A percentile compares a stretch with the other conserved stretches of the same genome.
These are phyloP conservation scores for Phylloporus arenicola DNA, from an alignment of 768 basidiomycete genomes.

Conservation along the genomic window DNA sequence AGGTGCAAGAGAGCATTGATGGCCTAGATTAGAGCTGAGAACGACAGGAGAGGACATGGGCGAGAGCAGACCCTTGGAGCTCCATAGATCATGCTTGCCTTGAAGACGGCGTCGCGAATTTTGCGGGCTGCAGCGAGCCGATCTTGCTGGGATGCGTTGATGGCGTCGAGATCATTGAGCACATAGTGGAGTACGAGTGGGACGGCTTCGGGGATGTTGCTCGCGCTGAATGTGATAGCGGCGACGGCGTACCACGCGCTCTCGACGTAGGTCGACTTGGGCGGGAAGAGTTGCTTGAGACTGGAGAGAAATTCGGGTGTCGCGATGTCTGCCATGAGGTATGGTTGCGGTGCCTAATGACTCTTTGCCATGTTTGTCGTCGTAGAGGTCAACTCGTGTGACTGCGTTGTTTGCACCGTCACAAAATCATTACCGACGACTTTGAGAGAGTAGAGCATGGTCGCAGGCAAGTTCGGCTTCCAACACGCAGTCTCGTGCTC, in stretches of 20 bases:
- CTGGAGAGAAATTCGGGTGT: slow-evolving; percentile 39
- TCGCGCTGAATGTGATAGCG: slow-evolving; percentile 51
- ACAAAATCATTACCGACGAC: neutral
- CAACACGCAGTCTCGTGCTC: slow-evolving; percentile 1
- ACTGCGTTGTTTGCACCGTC: neutral
- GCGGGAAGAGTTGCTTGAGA: slow-evolving; percentile 45
- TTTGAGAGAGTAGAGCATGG: slow-evolving; percentile 15
- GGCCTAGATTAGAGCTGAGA: slow-evolving; percentile 13
- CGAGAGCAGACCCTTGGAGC: slow-evolving; percentile 45
- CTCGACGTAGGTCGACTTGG: slow-evolving; percentile 15
- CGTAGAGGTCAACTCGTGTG: neutral
- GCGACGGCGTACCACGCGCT: slow-evolving; percentile 61
- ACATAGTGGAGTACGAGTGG: slow-evolving; percentile 50
- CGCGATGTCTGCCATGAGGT: slow-evolving; percentile 26
- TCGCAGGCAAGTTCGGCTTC: slow-evolving; percentile 13
- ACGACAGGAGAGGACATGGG: neutral
- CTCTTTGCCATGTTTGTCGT: neutral
- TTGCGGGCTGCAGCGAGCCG: slow-evolving; percentile 43
- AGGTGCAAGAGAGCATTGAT: slow-evolving; percentile 55
- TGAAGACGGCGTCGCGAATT: slow-evolving; percentile 59
- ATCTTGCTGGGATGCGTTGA: slow-evolving; percentile 30
- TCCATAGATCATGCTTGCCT: slow-evolving; percentile 52
- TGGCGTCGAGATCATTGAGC: slow-evolving; percentile 38
- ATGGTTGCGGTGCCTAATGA: neutral
- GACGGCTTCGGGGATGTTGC: slow-evolving; percentile 55